Evolutionary conservation across 2,329 filamentous ascomycete species (phyloP).

Genomic region (Dendrostoma leiphaemia): DNA sequence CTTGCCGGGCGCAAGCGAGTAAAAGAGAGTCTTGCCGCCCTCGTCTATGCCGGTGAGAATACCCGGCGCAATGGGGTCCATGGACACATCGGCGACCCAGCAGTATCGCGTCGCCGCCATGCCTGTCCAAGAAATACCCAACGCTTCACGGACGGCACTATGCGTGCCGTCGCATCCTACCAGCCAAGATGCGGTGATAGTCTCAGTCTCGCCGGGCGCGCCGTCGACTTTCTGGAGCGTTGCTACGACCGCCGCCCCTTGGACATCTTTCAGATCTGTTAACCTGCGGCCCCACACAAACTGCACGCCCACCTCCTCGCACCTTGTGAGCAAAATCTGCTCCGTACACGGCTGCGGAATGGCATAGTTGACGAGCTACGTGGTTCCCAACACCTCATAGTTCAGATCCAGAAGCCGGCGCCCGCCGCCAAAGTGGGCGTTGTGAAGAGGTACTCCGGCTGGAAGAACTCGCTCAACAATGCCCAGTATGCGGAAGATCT

Average conservation of each 20-base stretch:
- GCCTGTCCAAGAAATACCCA: constrained; percentile 34
- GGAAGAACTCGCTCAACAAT: constrained; percentile 2
- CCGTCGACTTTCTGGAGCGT: neutral
- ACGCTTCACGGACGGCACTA: constrained; percentile 35
- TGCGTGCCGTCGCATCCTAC: constrained; percentile 43
- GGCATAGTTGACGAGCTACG: constrained; percentile 6
- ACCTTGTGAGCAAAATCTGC: neutral
- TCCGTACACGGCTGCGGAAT: constrained; percentile 1
- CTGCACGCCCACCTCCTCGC: constrained; percentile 1
- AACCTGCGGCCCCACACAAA: constrained; percentile 6
- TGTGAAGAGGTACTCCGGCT: neutral
- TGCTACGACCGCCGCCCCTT: neutral
- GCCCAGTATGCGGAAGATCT: constrained; percentile 10
- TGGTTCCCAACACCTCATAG: constrained; percentile 12
- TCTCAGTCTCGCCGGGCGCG: neutral
- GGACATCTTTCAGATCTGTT: neutral
- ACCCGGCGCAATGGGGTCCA: constrained; percentile 25
- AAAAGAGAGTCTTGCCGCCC: neutral
- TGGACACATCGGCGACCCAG: constrained; percentile 30
- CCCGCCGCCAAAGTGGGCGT: constrained; percentile 2
- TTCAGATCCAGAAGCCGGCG: neutral
- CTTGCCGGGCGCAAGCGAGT: neutral
- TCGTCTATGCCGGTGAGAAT: neutral
- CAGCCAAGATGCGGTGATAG: constrained; percentile 32
- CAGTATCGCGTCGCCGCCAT: constrained; percentile 35